Percentiles rank a stretch among this genome's conserved stretches.
phyloP scores from a whole-genome alignment of 345 rosid genomes.

The Eucalyptus urophylla region DNA sequence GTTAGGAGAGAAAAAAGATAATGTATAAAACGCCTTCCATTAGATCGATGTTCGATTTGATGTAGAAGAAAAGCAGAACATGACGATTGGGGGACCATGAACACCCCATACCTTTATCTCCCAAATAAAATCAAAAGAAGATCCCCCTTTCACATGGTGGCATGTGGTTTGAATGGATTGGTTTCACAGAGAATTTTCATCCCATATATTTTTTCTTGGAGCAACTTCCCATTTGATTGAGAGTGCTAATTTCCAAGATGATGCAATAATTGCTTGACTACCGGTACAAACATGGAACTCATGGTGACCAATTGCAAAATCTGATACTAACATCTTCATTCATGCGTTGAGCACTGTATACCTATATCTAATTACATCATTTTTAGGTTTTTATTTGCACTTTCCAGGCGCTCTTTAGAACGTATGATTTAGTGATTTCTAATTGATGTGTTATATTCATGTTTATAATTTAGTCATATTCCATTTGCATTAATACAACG shows the following conservation, averaged over 20 bases:
- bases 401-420: neutral
- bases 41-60: neutral
- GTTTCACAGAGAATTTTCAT: neutral
- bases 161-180: neutral
- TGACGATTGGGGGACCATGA: constrained; percentile 1
- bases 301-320: neutral
- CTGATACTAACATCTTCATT: neutral
- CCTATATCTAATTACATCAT: neutral
- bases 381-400: neutral
- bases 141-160: constrained; percentile 2
- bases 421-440: neutral
- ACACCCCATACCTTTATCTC: neutral
- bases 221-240: neutral
- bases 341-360: neutral
- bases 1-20: neutral
- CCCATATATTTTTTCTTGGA: neutral
- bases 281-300: neutral
- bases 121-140: neutral
- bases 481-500: neutral
- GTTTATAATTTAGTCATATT: neutral
- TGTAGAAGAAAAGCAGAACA: neutral
- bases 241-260: neutral
- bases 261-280: neutral
- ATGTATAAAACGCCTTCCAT: neutral
- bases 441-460: neutral